Conservation (phyloP, 2,329 filamentous ascomycete genomes). For the Lomentospora prolificans region DNA sequence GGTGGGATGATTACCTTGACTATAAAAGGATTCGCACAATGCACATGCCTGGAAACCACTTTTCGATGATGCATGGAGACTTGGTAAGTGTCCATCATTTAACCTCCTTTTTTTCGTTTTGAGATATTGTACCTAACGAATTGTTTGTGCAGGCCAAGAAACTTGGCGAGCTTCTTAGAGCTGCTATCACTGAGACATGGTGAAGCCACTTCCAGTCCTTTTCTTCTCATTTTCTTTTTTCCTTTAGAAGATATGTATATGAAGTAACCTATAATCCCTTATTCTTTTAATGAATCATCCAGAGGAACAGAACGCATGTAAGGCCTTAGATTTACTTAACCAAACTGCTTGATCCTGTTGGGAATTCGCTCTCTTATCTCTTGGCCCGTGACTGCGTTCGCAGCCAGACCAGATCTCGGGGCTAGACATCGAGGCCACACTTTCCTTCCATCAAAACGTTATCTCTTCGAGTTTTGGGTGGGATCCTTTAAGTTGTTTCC, state of each 20-base stretch:
- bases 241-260: not conserved
- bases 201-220: not conserved
- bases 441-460: too few relatives aligned
- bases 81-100: slow-evolving; percentile 19
- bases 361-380: too few relatives aligned
- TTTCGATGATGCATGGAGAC: slow-evolving; percentile 64
- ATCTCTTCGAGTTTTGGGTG: too few relatives aligned
- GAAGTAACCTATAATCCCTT: not conserved
- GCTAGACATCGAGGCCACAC: too few relatives aligned
- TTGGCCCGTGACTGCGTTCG: too few relatives aligned
- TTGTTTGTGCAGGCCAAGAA: slow-evolving; percentile 21
- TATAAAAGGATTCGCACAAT: slow-evolving; percentile 50
- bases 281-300: not conserved
- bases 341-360: not conserved
- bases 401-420: too few relatives aligned
- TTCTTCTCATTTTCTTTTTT: not conserved
- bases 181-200: slow-evolving; percentile 18
- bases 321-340: not conserved
- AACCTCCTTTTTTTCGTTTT: not conserved
- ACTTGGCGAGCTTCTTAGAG: slow-evolving; percentile 23
- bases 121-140: slow-evolving; percentile 12
- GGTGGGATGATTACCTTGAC: slow-evolving; percentile 58
- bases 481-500: too few relatives aligned
- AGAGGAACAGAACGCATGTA: not conserved
- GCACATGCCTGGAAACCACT: slow-evolving; percentile 65